These are phyloP conservation scores for Platanus orientalis DNA, from an alignment of 164 flowering plant species.

Conservation along the genomic window DNA sequence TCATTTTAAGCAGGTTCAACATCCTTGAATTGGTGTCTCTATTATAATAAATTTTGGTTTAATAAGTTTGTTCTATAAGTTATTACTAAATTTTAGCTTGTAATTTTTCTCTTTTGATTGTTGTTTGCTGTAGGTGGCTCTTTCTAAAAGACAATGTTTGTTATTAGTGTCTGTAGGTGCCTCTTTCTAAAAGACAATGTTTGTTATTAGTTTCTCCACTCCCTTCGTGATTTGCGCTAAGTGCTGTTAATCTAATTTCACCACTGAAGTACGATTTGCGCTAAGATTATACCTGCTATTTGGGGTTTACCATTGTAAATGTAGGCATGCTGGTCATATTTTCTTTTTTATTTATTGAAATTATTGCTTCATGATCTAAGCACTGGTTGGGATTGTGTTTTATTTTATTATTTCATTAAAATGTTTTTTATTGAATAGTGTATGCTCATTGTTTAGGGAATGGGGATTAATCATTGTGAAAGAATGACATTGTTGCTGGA, in stretches of 20 bases:
- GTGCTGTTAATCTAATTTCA: conserved; percentile 70
- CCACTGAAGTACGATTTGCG: conserved; percentile 82
- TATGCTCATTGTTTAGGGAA: too few species aligned
- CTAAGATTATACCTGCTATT: too few species aligned
- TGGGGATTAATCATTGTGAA: too few species aligned
- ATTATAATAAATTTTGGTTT: neutral
- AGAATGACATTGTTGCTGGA: too few species aligned
- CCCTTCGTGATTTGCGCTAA: conserved; percentile 85
- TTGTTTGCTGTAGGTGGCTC: conserved; percentile 45
- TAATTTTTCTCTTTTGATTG: neutral
- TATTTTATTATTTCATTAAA: too few species aligned
- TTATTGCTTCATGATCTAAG: too few species aligned
- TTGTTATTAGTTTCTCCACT: conserved; percentile 72
- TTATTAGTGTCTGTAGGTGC: conserved; percentile 66
- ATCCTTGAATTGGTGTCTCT: neutral
- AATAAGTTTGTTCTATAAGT: neutral
- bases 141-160: conserved; percentile 60
- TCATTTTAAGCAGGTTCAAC: neutral
- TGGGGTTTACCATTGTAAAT: too few species aligned
- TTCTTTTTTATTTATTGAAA: too few species aligned
- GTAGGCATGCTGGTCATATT: too few species aligned
- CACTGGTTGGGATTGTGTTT: too few species aligned
- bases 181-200: conserved; percentile 63
- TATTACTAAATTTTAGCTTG: neutral
- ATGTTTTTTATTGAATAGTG: too few species aligned